Percentiles rank a stretch among this genome's conserved stretches.
Conservation (phyloP, 352 stramenopile species). For the Pythium pyrilobum region DNA sequence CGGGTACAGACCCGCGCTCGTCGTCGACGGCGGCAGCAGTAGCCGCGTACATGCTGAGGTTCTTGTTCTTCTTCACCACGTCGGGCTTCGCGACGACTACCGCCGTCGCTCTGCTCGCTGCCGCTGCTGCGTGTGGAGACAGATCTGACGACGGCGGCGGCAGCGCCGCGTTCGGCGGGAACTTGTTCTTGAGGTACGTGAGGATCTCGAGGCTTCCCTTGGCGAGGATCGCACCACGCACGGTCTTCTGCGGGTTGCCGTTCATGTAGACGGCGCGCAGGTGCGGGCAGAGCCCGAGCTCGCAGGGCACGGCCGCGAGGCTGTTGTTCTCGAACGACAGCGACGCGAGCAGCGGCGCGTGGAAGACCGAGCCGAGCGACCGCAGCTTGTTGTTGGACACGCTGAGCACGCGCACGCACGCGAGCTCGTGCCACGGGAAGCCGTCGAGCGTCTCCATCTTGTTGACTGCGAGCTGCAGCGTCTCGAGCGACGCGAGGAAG, state of each 20-base stretch:
- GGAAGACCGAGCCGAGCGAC: constrained; percentile 58
- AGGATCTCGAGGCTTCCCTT: constrained; percentile 75
- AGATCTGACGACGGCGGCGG: background rate
- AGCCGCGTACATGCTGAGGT: constrained; percentile 23
- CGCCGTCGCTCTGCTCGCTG: background rate
- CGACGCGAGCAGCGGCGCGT: constrained; percentile 48
- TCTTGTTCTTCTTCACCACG: background rate
- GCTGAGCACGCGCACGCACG: constrained; percentile 48
- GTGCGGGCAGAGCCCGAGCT: constrained; percentile 56
- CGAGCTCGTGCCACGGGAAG: constrained; percentile 50
- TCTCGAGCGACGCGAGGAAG: constrained; percentile 41
- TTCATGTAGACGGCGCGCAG: constrained; percentile 79
- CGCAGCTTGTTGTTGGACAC: constrained; percentile 75
- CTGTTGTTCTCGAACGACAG: constrained; percentile 87
- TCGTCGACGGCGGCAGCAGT: constrained; percentile 1
- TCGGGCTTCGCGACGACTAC: background rate
- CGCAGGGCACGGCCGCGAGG: constrained; percentile 47
- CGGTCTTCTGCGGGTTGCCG: constrained; percentile 78
- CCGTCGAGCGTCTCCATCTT: constrained; percentile 58
- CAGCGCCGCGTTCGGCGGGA: constrained; percentile 36
- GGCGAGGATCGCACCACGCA: constrained; percentile 62
- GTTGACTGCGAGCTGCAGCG: constrained; percentile 67
- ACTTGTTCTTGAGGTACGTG: constrained; percentile 76
- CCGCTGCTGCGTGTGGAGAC: background rate
- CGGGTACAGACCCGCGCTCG: background rate